Conservation (phyloP, 2,329 filamentous ascomycete genomes). For the Trichoderma koningiopsis region DNA sequence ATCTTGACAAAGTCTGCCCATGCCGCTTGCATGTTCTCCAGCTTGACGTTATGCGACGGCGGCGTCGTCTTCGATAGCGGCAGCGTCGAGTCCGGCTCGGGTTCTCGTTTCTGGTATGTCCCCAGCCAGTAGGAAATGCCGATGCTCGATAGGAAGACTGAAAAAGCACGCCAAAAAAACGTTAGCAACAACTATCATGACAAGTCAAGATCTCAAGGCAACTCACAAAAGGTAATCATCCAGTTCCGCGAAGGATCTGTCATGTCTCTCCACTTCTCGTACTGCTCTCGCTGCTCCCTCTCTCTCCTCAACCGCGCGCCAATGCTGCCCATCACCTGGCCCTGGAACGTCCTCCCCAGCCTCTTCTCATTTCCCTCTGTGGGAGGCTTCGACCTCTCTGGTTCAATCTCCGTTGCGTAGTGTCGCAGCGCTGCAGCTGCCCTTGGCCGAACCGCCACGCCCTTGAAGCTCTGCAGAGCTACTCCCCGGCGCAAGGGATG, state of each 20-base stretch:
- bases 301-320: slow-evolving; percentile 57
- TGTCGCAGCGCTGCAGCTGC: slow-evolving; percentile 32
- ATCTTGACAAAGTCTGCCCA: slow-evolving; percentile 70
- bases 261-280: slow-evolving; percentile 46
- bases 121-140: slow-evolving; percentile 61
- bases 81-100: slow-evolving; percentile 59
- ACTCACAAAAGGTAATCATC: slow-evolving; percentile 57
- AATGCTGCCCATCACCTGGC: slow-evolving; percentile 63
- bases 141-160: slow-evolving; percentile 57
- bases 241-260: slow-evolving; percentile 50
- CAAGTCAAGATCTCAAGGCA: neutral
- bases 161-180: neutral
- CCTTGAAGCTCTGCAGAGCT: slow-evolving; percentile 36
- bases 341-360: slow-evolving; percentile 52
- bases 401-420: slow-evolving; percentile 43
- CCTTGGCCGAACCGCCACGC: slow-evolving; percentile 29
- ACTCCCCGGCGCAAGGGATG: slow-evolving; percentile 33
- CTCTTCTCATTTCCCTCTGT: slow-evolving; percentile 42
- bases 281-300: slow-evolving; percentile 55
- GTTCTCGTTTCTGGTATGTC: slow-evolving; percentile 53
- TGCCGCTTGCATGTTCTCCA: slow-evolving; percentile 67
- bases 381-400: slow-evolving; percentile 37
- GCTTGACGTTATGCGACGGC: slow-evolving; percentile 60
- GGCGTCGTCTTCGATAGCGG: slow-evolving; percentile 55
- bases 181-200: neutral